Evolutionary conservation across 371 early-diverging fungal genomes (phyloP).

Genomic region (Apophysomyces elegans): DNA sequence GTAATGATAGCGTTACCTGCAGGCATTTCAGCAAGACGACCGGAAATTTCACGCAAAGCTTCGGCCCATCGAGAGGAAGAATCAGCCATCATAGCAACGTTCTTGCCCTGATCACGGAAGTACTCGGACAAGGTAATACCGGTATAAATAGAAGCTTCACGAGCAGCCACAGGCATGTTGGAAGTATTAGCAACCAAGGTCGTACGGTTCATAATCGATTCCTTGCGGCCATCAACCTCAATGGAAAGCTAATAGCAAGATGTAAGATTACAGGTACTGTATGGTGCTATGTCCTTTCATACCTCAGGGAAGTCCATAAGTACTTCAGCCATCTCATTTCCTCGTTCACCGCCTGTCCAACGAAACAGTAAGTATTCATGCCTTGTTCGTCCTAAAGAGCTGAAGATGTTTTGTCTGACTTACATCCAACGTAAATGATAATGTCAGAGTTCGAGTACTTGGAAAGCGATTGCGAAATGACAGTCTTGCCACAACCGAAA

Average conservation of each 20-base stretch:
- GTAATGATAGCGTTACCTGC: conserved; percentile 65
- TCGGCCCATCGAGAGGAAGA: conserved; percentile 99
- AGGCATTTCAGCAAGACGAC: conserved; percentile 99
- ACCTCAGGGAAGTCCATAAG: conserved; percentile 99
- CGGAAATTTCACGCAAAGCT: conserved; percentile 99
- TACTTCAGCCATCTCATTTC: conserved; percentile 99
- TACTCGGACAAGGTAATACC: conserved; percentile 99
- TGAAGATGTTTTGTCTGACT: conserved; percentile 19
- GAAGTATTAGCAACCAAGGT: conserved; percentile 99
- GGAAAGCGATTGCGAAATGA: conserved; percentile 99
- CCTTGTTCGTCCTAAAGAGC: neutral
- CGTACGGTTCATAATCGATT: conserved; percentile 99
- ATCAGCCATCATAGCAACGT: conserved; percentile 99
- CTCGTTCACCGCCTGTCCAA: conserved; percentile 92
- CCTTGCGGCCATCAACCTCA: conserved; percentile 91
- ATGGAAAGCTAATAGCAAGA: conserved; percentile 70
- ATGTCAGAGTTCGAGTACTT: conserved; percentile 99
- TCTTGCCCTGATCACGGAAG: conserved; percentile 99
- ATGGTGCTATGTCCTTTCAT: conserved; percentile 1
- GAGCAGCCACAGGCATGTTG: conserved; percentile 99
- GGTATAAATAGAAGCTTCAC: conserved; percentile 99
- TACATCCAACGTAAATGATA: conserved; percentile 99
- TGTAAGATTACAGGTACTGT: neutral
- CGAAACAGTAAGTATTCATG: conserved; percentile 4
- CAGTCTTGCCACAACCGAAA: conserved; percentile 99